Conservation (phyloP, 2,329 filamentous ascomycete species). For the Geosmithia morbida region DNA sequence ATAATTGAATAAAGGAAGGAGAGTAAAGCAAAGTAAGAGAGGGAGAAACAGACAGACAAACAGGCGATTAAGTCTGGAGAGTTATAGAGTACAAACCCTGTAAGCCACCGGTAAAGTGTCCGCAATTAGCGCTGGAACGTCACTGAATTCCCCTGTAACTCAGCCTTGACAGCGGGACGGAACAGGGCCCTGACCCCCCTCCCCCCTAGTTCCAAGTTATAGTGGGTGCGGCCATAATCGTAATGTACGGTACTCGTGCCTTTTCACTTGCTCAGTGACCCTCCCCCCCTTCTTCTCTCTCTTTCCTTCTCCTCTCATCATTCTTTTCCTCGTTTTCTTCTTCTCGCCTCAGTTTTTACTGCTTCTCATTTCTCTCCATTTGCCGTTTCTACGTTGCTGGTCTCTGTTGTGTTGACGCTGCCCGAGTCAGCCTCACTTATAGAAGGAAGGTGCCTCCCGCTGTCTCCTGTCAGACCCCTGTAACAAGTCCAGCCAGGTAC, state of each 20-base stretch:
- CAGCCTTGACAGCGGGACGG: background rate
- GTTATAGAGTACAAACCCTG: too few relatives aligned
- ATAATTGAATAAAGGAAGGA: too few relatives aligned
- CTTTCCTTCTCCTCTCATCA: constrained; percentile 6
- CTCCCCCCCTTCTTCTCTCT: constrained; percentile 11
- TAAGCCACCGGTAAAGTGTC: too few relatives aligned
- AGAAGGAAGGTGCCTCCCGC: background rate
- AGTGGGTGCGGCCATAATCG: background rate
- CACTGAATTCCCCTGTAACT: background rate
- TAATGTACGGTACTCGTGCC: constrained; percentile 10
- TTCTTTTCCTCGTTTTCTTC: constrained; percentile 9
- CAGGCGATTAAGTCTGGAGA: too few relatives aligned
- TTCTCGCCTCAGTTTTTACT: constrained; percentile 8
- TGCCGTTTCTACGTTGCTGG: background rate
- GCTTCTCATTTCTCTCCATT: constrained; percentile 4
- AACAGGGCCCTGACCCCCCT: background rate
- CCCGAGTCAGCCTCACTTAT: background rate
- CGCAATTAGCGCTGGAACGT: too few relatives aligned
- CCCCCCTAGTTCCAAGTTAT: background rate
- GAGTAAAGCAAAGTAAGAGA: too few relatives aligned
- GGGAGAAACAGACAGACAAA: too few relatives aligned
- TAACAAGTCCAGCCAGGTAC: background rate
- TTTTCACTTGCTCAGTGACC: constrained; percentile 15
- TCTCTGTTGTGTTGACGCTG: background rate
- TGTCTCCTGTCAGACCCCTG: background rate